Percentiles rank a stretch among this genome's conserved stretches.
Evolutionary conservation across 176 grass and related monocot genomes (phyloP).

Genomic region (Rhynchospora breviuscula): DNA sequence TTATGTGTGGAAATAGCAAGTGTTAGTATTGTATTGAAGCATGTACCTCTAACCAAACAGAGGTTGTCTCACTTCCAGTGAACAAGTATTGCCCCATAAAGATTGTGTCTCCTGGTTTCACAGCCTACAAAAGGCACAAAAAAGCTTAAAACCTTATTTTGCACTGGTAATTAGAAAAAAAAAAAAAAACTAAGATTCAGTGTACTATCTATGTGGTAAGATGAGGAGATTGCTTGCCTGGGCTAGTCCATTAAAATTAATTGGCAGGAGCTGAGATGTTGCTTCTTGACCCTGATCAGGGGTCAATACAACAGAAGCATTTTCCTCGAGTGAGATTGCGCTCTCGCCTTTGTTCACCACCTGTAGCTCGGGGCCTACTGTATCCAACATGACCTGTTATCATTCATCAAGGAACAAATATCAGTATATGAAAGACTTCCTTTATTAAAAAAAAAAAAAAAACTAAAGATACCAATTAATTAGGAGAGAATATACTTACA

Average conservation of each 20-base stretch:
- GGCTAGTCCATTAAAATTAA: conserved; percentile 83
- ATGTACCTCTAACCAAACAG: conserved; percentile 92
- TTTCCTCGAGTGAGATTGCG: conserved; percentile 80
- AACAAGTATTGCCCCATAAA: conserved; percentile 98
- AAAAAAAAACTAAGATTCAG: not conserved
- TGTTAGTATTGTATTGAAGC: not conserved
- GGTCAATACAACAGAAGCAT: conserved; percentile 65
- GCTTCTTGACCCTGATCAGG: conserved; percentile 64
- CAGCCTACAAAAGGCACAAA: conserved; percentile 37
- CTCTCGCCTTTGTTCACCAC: conserved; percentile 76
- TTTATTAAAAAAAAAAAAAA: not conserved
- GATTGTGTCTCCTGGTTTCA: conserved; percentile 85
- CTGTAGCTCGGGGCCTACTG: conserved; percentile 87
- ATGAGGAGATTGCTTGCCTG: conserved; percentile 35
- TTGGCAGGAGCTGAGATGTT: conserved; percentile 65
- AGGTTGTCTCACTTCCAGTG: conserved; percentile 99
- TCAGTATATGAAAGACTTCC: not conserved
- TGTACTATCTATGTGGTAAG: conserved; percentile 11
- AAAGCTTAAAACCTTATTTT: not conserved
- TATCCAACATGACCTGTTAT: conserved; percentile 88
- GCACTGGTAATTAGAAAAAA: not conserved
- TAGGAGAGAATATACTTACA: conserved; percentile 23
- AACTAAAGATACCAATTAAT: not conserved
- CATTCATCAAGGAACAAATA: not conserved
- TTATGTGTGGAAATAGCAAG: not conserved